Evolutionary conservation across 176 grass and related monocot species (phyloP).

Genomic region (Musa schizocarpa): DNA sequence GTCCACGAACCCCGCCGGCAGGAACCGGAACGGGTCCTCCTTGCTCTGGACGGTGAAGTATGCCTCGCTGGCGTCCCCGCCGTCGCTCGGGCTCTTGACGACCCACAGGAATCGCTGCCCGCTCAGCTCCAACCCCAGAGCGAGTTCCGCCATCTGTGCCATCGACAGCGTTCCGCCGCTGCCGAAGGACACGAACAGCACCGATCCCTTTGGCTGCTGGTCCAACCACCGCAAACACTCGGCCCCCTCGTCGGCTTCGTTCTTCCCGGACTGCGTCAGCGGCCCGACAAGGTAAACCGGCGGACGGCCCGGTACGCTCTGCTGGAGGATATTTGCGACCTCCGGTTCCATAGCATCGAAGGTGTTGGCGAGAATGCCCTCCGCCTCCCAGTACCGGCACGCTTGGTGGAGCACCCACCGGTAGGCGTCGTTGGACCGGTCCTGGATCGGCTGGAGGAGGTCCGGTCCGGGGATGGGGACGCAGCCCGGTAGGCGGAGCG

Average conservation of each 20-base stretch:
- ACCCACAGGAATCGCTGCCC: slow-evolving; percentile 50
- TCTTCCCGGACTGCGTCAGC: slow-evolving; percentile 24
- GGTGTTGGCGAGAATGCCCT: slow-evolving; percentile 55
- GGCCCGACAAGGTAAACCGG: slow-evolving; percentile 47
- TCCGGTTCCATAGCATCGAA: slow-evolving; percentile 35
- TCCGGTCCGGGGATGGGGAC: slow-evolving; percentile 39
- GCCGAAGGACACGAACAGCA: slow-evolving; percentile 49
- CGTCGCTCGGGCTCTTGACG: slow-evolving; percentile 26
- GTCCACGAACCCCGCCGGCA: slow-evolving; percentile 37
- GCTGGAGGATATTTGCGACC: neutral
- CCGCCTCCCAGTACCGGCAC: neutral
- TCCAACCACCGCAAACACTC: slow-evolving; percentile 44
- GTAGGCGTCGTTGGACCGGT: slow-evolving; percentile 29
- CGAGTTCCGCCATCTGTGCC: slow-evolving; percentile 34
- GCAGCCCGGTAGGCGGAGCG: slow-evolving; percentile 50
- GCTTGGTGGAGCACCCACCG: slow-evolving; percentile 33
- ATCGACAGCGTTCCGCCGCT: slow-evolving; percentile 43
- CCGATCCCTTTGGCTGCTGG: slow-evolving; percentile 10
- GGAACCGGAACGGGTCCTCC: slow-evolving; percentile 31
- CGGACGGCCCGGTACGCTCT: neutral
- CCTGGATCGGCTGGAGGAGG: slow-evolving; percentile 24
- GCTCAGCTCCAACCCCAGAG: slow-evolving; percentile 42
- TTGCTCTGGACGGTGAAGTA: slow-evolving; percentile 14
- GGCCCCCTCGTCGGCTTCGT: neutral
- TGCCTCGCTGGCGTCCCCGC: slow-evolving; percentile 11